Evolutionary conservation across 192 early-diverging fungal genomes (phyloP).

Genomic region (Backusella luteola): DNA sequence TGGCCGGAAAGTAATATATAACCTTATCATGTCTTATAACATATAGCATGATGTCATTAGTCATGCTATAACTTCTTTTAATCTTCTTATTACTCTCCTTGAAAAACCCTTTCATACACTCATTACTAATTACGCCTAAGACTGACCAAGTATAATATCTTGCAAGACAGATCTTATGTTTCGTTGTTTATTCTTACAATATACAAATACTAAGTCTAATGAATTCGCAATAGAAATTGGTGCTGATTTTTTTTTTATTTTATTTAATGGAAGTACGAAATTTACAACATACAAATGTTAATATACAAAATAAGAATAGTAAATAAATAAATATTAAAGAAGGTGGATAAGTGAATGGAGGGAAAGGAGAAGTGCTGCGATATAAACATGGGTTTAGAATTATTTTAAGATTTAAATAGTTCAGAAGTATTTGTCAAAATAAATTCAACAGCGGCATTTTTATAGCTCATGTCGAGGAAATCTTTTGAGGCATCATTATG

Average conservation of each 20-base stretch:
- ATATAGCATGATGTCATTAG: too few relatives aligned
- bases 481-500: constrained; percentile 57
- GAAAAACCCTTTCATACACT: background rate
- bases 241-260: background rate
- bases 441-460: constrained; percentile 69
- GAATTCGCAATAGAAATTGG: background rate
- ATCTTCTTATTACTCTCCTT: background rate
- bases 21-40: too few relatives aligned
- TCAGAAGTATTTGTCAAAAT: constrained; percentile 56
- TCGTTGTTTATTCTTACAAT: background rate
- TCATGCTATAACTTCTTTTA: background rate
- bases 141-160: background rate
- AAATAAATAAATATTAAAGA: constrained; percentile 6
- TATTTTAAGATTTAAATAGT: constrained; percentile 11
- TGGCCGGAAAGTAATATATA: too few relatives aligned
- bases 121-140: background rate
- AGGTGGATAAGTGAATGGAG: background rate
- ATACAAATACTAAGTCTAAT: background rate
- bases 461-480: constrained; percentile 71
- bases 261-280: background rate
- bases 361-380: background rate
- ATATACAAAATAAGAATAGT: background rate
- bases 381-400: background rate
- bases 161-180: background rate
- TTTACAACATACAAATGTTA: background rate